Conservation (phyloP, 805 yeast genomes). For the Pichia phayaonensis region DNA sequence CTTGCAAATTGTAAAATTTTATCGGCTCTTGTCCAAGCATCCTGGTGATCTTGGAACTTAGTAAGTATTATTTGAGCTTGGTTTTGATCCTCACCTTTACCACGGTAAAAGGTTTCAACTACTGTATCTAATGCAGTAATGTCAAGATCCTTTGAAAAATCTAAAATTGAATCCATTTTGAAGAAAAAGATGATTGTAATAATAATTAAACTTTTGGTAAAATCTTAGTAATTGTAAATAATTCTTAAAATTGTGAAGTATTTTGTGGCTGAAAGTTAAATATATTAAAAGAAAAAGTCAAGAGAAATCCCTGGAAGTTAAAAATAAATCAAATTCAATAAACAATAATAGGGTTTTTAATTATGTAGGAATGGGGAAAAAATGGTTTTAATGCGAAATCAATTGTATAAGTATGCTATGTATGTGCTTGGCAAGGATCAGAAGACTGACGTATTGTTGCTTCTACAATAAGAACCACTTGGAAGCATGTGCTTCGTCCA, state of each 20-base stretch:
- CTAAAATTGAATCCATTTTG: slow-evolving; percentile 78
- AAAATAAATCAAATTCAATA: not conserved
- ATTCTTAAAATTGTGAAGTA: not conserved
- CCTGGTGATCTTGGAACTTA: slow-evolving; percentile 87
- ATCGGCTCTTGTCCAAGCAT: slow-evolving; percentile 93
- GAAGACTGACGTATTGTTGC: not conserved
- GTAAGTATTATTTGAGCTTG: slow-evolving; percentile 66
- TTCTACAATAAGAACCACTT: not conserved
- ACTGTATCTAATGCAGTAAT: slow-evolving; percentile 71
- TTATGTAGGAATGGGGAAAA: not conserved
- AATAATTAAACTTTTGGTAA: not conserved
- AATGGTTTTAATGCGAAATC: not conserved
- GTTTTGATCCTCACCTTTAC: slow-evolving; percentile 66
- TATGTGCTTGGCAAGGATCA: not conserved
- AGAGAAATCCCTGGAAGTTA: not conserved
- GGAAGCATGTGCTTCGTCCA: not conserved
- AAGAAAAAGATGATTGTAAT: not conserved
- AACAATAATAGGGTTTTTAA: not conserved
- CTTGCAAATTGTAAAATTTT: slow-evolving; percentile 70
- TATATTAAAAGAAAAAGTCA: not conserved
- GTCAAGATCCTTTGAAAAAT: slow-evolving; percentile 79
- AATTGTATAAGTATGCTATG: not conserved
- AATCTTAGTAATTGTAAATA: not conserved
- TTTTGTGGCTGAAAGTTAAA: not conserved
- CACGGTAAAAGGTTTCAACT: slow-evolving; percentile 77